Evolutionary conservation across 768 basidiomycete genomes (phyloP), one percentile per base, ranked within the genome.

Genomic region (Cystofilobasidium ferigula): DNA sequence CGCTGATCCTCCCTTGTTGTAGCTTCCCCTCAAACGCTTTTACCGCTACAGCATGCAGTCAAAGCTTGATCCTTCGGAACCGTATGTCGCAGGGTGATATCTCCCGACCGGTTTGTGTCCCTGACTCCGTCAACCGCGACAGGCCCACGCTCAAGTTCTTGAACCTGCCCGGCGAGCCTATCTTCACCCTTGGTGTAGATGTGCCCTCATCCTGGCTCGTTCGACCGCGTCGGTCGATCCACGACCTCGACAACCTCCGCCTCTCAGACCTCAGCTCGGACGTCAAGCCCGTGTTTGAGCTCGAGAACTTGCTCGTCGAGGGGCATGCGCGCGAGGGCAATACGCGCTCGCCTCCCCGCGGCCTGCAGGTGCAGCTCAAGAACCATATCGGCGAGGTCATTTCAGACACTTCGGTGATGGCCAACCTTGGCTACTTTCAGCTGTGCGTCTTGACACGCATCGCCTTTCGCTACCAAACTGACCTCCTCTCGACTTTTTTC

Each of bases 241-340:
- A 95, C 70, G 94, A 99, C 74, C 82, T 98, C 32, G 94, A 99
- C 78, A 99, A 99, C 75, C 86, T 99, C 65, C 88, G 92, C 53
- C 82, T 98, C 9, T 81, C 80, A 14, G 81, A 82, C 51, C 80
- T 94, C 3, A 78, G 82, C 18, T 45, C 70, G 1, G 72, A 74
- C 12, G 63, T 75, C 18, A 70, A 74, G 48, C 69, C 76, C 34
- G 64, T 67, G 14, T 95, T 92, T 78, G 84, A 85, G 59, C 84
- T 98, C 8, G 91, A 97, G 71, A 87, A 90, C 70, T 81, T 99
- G 26, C 84, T 98, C 57, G 82, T 97, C 51, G 94, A 97, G 73
- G 95, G 95, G 2, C 94, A 98, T 71, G 91, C 91, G 0, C 84
- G 91, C 13, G 93, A 98, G 67, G 72, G 77, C 7, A 72, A 72